Conservation (phyloP, 2,329 filamentous ascomycete genomes). For the Colletotrichum sp. region DNA sequence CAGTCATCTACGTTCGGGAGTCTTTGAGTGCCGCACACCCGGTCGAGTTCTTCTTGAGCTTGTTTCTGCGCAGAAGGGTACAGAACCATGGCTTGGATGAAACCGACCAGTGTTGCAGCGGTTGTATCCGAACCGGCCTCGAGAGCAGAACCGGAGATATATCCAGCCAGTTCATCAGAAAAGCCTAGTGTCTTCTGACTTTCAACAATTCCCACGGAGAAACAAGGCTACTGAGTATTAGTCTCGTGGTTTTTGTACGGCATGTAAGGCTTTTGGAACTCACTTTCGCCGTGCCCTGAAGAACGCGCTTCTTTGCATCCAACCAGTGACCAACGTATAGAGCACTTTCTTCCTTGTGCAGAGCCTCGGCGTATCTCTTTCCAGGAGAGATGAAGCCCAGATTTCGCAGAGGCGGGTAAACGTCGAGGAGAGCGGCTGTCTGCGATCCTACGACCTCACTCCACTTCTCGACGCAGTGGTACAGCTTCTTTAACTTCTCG, state of each 20-base stretch:
- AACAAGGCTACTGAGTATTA: conserved; percentile 27
- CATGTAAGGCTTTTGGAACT: background rate
- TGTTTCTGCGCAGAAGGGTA: conserved; percentile 44
- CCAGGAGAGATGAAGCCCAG: conserved; percentile 14
- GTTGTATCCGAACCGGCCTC: conserved; percentile 50
- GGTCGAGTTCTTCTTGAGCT: conserved; percentile 46
- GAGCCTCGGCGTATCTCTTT: conserved; percentile 35
- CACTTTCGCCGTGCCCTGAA: conserved; percentile 18
- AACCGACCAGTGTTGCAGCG: conserved; percentile 42
- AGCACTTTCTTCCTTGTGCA: conserved; percentile 28
- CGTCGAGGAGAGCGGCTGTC: conserved; percentile 48
- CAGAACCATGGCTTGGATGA: conserved; percentile 52
- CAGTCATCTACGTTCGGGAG: conserved; percentile 48
- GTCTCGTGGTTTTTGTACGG: background rate
- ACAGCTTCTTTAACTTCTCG: conserved; percentile 46
- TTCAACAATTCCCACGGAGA: conserved; percentile 28
- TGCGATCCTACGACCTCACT: conserved; percentile 43
- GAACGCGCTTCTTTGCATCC: conserved; percentile 18
- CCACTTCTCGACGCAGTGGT: conserved; percentile 37
- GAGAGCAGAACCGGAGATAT: conserved; percentile 39
- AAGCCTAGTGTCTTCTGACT: conserved; percentile 25
- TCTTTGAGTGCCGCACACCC: conserved; percentile 44
- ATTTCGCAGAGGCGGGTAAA: conserved; percentile 44
- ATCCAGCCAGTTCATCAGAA: conserved; percentile 34
- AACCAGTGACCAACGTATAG: conserved; percentile 22